Evolutionary conservation across 2,329 filamentous ascomycete genomes (phyloP), one percentile per base, ranked within the genome.

Genomic region (Diaporthe citriasiana): DNA sequence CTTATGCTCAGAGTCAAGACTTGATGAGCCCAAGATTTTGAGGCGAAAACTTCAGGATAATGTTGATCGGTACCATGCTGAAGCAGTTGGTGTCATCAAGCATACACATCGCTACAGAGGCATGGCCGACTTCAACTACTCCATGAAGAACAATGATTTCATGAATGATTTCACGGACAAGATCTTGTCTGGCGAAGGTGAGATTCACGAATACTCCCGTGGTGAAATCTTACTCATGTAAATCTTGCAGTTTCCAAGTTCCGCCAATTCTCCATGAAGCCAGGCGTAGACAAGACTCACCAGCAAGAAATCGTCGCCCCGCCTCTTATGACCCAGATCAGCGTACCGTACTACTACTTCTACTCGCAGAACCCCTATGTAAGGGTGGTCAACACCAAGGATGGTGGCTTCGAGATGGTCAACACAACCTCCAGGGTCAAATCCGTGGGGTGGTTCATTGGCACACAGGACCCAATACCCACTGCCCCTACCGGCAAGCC

Each of bases 361-460:
- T 98, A 97, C 83, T 92, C 93, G 50, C 96, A 98, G 83, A 98
- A 98, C 76, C 90, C 93, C 0, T 93, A 93, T 71, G 93, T 95
- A 35, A 91, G 89, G 68, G 85, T 91, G 71, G 91, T 91, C 5
- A 82, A 88, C 57, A 89, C 91, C 71, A 88, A 86, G 53, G 84
- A 87, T 65, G 89, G 89, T 17, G 85, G 85, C 33, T 86, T 78
- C 76, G 84, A 79, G 76, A 88, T 86, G 82, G 90, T 87, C 83
- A 94, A 88, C 80, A 89, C 83, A 79, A 90, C 84, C 78, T 90
- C 82, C 59, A 89, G 83, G 40, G 78, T 93, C 81, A 87, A 90
- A 83, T 85, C 90, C 77, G 82, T 88, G 79, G 83, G 89, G 77
- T 84, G 92, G 86, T 88, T 91, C 84, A 82, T 91, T 82, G 83